Evolutionary conservation across 805 yeast genomes (phyloP).

Genomic region (Suhomyces sp.): DNA sequence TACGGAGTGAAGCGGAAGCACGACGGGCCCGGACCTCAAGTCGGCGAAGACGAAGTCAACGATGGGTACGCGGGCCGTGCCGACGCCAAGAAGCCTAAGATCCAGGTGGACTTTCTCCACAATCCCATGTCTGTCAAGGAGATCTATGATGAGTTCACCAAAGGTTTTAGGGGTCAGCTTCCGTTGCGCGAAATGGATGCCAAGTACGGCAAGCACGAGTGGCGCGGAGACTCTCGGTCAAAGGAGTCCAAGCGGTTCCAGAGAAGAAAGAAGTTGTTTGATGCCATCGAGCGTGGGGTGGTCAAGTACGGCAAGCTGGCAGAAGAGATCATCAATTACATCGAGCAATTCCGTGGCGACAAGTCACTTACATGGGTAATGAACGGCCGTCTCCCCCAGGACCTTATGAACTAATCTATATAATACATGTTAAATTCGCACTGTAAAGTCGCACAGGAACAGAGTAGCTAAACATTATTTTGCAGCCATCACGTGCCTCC

Average conservation of each 20-base stretch:
- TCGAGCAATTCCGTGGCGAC: slow-evolving; percentile 43
- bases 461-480: too few species aligned
- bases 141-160: slow-evolving; percentile 44
- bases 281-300: slow-evolving; percentile 42
- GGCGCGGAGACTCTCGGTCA: slow-evolving; percentile 47
- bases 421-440: not conserved
- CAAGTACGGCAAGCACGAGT: slow-evolving; percentile 41
- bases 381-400: slow-evolving; percentile 44
- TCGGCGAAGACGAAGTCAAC: slow-evolving; percentile 3
- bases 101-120: slow-evolving; percentile 38
- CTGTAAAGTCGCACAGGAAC: not conserved
- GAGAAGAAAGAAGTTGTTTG: slow-evolving; percentile 42
- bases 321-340: slow-evolving; percentile 39
- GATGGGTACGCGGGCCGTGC: slow-evolving; percentile 9
- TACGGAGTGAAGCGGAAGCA: slow-evolving; percentile 10
- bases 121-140: slow-evolving; percentile 45
- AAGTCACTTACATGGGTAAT: slow-evolving; percentile 46
- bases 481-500: not conserved
- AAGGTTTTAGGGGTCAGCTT: slow-evolving; percentile 43
- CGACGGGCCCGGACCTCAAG: slow-evolving; percentile 5
- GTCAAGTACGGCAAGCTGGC: slow-evolving; percentile 37
- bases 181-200: slow-evolving; percentile 43
- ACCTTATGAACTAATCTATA: slow-evolving; percentile 17
- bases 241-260: slow-evolving; percentile 44
- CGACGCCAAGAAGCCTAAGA: slow-evolving; percentile 33